Evolutionary conservation across 108 stramenopile genomes (phyloP).

Genomic region (Skeletonema marinoi): DNA sequence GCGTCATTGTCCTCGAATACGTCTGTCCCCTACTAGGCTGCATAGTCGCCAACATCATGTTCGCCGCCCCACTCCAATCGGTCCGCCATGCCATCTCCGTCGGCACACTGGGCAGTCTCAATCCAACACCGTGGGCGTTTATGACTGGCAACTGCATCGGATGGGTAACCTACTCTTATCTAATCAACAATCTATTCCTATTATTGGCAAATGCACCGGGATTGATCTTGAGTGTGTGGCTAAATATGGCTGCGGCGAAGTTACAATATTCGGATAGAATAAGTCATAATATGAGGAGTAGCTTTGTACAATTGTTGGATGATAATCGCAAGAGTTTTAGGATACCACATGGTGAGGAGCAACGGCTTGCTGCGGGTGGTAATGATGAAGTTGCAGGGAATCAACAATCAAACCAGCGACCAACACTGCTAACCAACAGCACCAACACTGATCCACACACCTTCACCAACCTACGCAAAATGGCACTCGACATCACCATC

Average conservation of each 20-base stretch:
- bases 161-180: constrained; percentile 69
- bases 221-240: constrained; percentile 65
- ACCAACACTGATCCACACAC: constrained; percentile 1
- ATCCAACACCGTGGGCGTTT: constrained; percentile 84
- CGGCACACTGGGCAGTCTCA: constrained; percentile 67
- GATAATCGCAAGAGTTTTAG: constrained; percentile 37
- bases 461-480: constrained; percentile 45
- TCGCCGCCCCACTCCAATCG: constrained; percentile 55
- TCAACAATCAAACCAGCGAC: not conserved
- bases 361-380: not conserved
- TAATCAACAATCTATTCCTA: constrained; percentile 70
- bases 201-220: constrained; percentile 79
- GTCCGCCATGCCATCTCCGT: constrained; percentile 46
- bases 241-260: constrained; percentile 75
- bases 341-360: not conserved
- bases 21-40: constrained; percentile 64
- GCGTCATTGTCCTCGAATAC: constrained; percentile 65
- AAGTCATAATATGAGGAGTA: constrained; percentile 29
- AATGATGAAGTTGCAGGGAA: not conserved
- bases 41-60: constrained; percentile 67
- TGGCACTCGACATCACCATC: constrained; percentile 61
- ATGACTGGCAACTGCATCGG: constrained; percentile 81
- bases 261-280: constrained; percentile 62
- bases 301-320: constrained; percentile 52
- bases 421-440: not conserved